A percentile compares a stretch with the other conserved stretches of the same genome.
Evolutionary conservation across 768 basidiomycete genomes (phyloP).

Genomic region (Xerocomus potaroensis): DNA sequence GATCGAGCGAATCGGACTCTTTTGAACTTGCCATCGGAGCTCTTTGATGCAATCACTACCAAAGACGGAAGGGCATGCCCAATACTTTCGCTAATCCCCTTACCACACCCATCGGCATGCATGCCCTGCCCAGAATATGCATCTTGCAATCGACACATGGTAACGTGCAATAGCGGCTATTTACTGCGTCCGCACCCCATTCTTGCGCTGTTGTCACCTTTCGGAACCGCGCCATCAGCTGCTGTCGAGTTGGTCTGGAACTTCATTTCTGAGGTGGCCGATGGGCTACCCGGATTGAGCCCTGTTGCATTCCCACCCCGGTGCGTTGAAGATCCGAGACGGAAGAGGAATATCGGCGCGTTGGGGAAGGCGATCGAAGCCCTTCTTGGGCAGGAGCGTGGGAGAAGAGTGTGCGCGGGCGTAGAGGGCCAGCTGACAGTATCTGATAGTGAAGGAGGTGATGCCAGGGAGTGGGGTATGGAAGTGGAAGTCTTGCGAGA

Average conservation of each 20-base stretch:
- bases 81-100: slow-evolving; percentile 48
- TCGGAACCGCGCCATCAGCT: slow-evolving; percentile 35
- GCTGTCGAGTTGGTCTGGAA: slow-evolving; percentile 43
- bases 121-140: slow-evolving; percentile 72
- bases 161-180: slow-evolving; percentile 67
- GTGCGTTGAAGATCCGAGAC: slow-evolving; percentile 72
- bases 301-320: slow-evolving; percentile 71
- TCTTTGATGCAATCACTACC: slow-evolving; percentile 24
- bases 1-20: slow-evolving; percentile 51
- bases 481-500: slow-evolving; percentile 56
- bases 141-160: slow-evolving; percentile 49
- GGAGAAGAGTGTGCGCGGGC: slow-evolving; percentile 60
- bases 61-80: slow-evolving; percentile 45
- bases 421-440: slow-evolving; percentile 29
- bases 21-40: slow-evolving; percentile 33
- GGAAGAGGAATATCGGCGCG: slow-evolving; percentile 68
- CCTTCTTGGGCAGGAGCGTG: slow-evolving; percentile 57
- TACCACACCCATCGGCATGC: slow-evolving; percentile 59
- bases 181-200: slow-evolving; percentile 60
- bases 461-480: slow-evolving; percentile 75
- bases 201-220: slow-evolving; percentile 42
- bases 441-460: slow-evolving; percentile 52
- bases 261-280: slow-evolving; percentile 41
- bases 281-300: slow-evolving; percentile 77
- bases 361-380: slow-evolving; percentile 71